Evolutionary conservation across 345 rosid genomes (phyloP).

Genomic region (Aegle marmelos): DNA sequence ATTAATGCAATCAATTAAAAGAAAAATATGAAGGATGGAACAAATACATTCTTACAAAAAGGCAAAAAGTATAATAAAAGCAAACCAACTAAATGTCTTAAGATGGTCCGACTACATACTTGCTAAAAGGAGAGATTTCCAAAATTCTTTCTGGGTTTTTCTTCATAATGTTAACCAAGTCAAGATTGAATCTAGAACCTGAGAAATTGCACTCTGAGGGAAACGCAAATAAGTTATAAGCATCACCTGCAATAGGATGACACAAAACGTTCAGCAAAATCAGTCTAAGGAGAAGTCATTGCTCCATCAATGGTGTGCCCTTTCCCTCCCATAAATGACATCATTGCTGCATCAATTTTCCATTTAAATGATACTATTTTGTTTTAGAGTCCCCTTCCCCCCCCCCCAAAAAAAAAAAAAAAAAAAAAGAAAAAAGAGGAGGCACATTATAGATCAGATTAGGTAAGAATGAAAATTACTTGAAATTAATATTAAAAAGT

Average conservation of each 20-base stretch:
- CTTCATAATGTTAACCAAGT: constrained; percentile 68
- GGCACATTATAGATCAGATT: background rate
- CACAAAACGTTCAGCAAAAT: background rate
- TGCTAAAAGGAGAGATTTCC: constrained; percentile 48
- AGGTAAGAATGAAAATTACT: background rate
- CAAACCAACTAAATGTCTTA: background rate
- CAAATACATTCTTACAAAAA: background rate
- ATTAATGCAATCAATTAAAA: background rate
- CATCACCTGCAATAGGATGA: constrained; percentile 53
- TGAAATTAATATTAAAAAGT: background rate
- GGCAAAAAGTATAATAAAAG: background rate
- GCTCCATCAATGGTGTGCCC: background rate
- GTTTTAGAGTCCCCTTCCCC: background rate
- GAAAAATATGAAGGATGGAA: background rate
- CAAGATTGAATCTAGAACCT: constrained; percentile 73
- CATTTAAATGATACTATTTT: background rate
- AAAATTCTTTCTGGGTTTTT: constrained; percentile 49
- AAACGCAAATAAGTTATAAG: constrained; percentile 76
- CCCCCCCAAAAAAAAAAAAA: no score
- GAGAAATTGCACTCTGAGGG: constrained; percentile 99
- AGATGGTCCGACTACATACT: constrained; percentile 39
- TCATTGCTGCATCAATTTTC: no score
- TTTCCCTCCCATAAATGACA: background rate
- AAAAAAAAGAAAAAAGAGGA: background rate
- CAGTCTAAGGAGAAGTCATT: background rate